A percentile compares a stretch with the other conserved stretches of the same genome.
phyloP scores from a whole-genome alignment of 805 yeast species.

The Saturnispora gosingensis region DNA sequence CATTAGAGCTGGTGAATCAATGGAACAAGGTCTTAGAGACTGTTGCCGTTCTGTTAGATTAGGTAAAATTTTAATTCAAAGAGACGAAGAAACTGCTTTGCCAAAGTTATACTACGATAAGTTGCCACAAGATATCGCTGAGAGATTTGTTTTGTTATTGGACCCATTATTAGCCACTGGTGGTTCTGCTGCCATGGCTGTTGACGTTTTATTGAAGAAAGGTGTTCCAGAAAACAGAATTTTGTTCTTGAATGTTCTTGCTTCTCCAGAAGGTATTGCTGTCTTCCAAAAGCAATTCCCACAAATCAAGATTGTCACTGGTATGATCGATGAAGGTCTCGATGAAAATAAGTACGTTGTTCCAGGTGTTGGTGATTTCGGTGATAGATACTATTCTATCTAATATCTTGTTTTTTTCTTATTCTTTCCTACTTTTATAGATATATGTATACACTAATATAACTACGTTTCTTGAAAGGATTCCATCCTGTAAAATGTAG shows the following conservation, averaged over 20 bases:
- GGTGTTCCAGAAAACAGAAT: conserved; percentile 88
- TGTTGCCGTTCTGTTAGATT: conserved; percentile 94
- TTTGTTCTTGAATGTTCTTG: conserved; percentile 80
- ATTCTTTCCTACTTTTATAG: background rate
- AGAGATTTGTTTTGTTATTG: conserved; percentile 79
- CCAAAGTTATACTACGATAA: conserved; percentile 91
- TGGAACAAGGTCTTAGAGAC: conserved; percentile 97
- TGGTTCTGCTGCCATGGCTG: conserved; percentile 96
- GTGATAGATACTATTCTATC: conserved; percentile 93
- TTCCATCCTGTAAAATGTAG: background rate
- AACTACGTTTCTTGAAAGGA: background rate
- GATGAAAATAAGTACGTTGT: conserved; percentile 78
- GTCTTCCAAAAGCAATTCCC: conserved; percentile 76
- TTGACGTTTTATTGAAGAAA: conserved; percentile 74
- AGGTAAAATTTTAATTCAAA: conserved; percentile 92
- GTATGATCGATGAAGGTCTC: conserved; percentile 81
- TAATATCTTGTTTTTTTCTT: conserved; percentile 23
- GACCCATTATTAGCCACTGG: conserved; percentile 99
- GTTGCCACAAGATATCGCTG: conserved; percentile 84
- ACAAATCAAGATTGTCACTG: conserved; percentile 80
- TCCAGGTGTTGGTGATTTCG: conserved; percentile 97
- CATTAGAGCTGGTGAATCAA: conserved; percentile 97
- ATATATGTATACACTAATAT: background rate
- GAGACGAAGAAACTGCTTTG: conserved; percentile 95
- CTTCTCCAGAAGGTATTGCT: conserved; percentile 89